Conservation (phyloP, 495 filamentous ascomycete species). For the Neurospora pannonica region DNA sequence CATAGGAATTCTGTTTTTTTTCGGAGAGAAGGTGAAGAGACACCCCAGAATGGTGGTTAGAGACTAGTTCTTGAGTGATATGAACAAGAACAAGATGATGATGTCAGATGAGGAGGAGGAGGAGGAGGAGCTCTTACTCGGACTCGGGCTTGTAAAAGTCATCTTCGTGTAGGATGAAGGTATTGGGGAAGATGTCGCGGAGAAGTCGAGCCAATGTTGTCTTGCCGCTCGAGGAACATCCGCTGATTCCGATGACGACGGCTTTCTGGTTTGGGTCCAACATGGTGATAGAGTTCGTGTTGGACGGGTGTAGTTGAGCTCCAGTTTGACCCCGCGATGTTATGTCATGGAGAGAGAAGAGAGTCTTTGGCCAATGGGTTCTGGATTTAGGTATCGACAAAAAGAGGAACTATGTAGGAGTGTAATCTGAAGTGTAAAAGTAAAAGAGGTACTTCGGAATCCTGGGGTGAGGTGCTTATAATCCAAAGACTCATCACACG, state of each 20-base stretch:
- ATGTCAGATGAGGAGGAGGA: background rate
- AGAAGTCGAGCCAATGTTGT: slow-evolving; percentile 70
- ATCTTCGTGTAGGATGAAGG: slow-evolving; percentile 82
- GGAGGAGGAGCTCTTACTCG: slow-evolving; percentile 40
- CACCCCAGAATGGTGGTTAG: background rate
- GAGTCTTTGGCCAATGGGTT: background rate
- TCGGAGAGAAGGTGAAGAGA: background rate
- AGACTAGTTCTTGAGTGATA: background rate
- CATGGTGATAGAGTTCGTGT: background rate
- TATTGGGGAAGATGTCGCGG: slow-evolving; percentile 57
- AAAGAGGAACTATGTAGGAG: background rate
- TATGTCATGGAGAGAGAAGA: background rate
- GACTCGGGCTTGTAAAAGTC: slow-evolving; percentile 80
- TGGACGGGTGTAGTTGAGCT: background rate
- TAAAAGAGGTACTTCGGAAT: background rate
- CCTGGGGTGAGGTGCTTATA: background rate
- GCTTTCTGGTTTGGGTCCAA: slow-evolving; percentile 27
- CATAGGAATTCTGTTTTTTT: slow-evolving; percentile 30
- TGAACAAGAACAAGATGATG: background rate
- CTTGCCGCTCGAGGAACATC: slow-evolving; percentile 70
- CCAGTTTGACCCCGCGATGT: background rate
- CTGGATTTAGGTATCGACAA: background rate
- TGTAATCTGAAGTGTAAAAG: background rate
- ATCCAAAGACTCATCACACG: background rate
- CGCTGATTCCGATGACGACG: slow-evolving; percentile 62